Base-by-base conservation (phyloP, 495 filamentous ascomycete genomes). In the Tuber magnatum region DNA sequence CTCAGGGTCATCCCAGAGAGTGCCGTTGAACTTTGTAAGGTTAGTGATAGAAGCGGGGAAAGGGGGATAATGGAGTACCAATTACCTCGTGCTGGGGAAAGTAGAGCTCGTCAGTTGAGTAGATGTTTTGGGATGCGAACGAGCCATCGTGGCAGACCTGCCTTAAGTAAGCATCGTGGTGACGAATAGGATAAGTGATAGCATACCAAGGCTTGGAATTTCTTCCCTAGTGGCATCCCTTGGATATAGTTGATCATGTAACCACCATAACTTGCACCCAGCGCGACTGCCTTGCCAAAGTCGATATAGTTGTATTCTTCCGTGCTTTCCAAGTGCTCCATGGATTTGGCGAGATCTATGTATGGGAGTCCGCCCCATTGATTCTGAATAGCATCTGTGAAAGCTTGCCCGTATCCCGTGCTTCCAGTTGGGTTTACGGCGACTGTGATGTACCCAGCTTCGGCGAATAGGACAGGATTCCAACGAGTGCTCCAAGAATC, bases 391-490 rank as follows among this genome's bases (percentile, higher is more conserved):
- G 87, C 92, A 82, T 97, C 90, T 16, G 91, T 89, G 73, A 94
- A 90, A 3, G 86, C 85, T 84, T 94, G 93, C 7, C 94, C 94
- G 77, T 96, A 97, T 1, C 92, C 91, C 28, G 93, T 94, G 76
- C 89, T 92, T 16, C 94, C 94, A 0, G 93, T 96, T 16, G 94
- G 94, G 80, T 97, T 97, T 10, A 93, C 93, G n/a, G 88, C 87
- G 35, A 97, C 88, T 16, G 93, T 92, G 20, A 97, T 89, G 77
- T 96, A 97, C 20, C 94, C 94, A 81, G 96, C 92, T 82, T 97
- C 94, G 6, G 94, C 93, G 81, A 94, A 97, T 7, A 96, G 87
- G 10, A 92, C 93, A 0, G 92, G 93, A 77, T 97, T 97, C 94
- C 94, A 97, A 24, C 94, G 86, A 1, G 92, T 97, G 75, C 88